Base-by-base conservation (phyloP, 306 rosid genomes). In the Morella rubra region DNA sequence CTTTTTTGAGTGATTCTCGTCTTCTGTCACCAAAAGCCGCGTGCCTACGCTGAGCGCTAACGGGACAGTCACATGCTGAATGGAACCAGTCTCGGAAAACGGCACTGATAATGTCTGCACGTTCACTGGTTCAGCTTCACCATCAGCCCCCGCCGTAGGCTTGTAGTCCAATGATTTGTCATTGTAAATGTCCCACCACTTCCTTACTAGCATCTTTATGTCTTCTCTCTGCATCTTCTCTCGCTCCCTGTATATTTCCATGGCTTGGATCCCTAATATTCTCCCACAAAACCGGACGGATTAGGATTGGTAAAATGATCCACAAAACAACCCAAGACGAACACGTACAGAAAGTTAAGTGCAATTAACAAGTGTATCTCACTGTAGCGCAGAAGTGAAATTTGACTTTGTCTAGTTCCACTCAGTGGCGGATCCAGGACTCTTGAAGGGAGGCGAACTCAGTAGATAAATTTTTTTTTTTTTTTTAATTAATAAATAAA, bases 51-150 rank as follows among this genome's bases (percentile, higher is more conserved):
- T 82, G 90, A 51, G 97, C 97, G 96, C 96, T 1, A 93, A 90
- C 1, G 97, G 93, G 1, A 92, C 92, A 0, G 91, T 80, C 4
- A 92, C 67, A 10, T 81, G 85, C 3, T 56, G 90, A 62, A 90
- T 84, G 1, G 54, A 59, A 44, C 83, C 89, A n/a, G 84, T 93
- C 50, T 81, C 86, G 0, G 89, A 59, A 8, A 87, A 72, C 11
- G 96, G 93, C 0, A 74, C 83, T 8, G 83, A 79, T 19, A 87
- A 84, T 1, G 87, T 88, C n/a, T 82, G 87, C 61, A 76, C 45
- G 10, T 75, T 79, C 44, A 86, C 77, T 10, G 1, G 79, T 8
- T 11, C 50, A 0, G 19, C 1, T 0, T 55, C 69, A 16, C 47
- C 47, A 41, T 6, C 24, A 7, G 24, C 49, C 22, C n/a, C 70